Base-by-base conservation (phyloP, 2,329 filamentous ascomycete genomes). In the Pseudocercospora vitis region DNA sequence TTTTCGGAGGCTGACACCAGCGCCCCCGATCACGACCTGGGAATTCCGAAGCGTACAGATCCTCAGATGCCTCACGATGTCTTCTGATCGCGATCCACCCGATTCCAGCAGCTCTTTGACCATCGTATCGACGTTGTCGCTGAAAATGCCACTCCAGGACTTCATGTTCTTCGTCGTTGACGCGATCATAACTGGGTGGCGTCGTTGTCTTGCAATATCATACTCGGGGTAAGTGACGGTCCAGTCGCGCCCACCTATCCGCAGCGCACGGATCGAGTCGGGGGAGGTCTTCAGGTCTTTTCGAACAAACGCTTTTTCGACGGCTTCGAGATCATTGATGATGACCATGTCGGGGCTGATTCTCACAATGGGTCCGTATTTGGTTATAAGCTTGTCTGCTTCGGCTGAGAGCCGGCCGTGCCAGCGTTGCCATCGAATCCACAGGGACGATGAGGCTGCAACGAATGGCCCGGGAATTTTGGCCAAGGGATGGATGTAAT, bases 201-300 rank as follows among this genome's bases (percentile, higher is more conserved):
- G 37, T 7, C 37, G 19, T 14, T 26, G 37, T 24, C 37, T 42
- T 12, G 37, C 37, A 26, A 42, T 14, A 12, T n/a, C 37, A 24
- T 23, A 26, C 19, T 42, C 18, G 7, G 19, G 39, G 37, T 51
- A 40, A 3, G 48, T 51, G 7, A 51, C 48, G 11, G 48, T 51
- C 48, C 48, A 51, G 24, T 51, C 39, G 7, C 45, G 48, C 7
- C 48, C 48, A 16, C 48, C 48, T 18, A 51, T 39, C 21, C 39
- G 37, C 48, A 51, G 33, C 11, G 48, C 48, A 9, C 48, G 37
- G 21, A 51, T 51, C 2, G 48, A 39, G 3, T 11, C 21, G 9
- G 48, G 48, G 5, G 48, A 51, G 9, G 48, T 51, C 12, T 51
- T 39, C 23, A 51, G 37, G 26, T 51, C 39, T 32, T 45, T 51